phyloP scores from a whole-genome alignment of 805 yeast genomes.

The Kodamaea kaohsiungensis region DNA sequence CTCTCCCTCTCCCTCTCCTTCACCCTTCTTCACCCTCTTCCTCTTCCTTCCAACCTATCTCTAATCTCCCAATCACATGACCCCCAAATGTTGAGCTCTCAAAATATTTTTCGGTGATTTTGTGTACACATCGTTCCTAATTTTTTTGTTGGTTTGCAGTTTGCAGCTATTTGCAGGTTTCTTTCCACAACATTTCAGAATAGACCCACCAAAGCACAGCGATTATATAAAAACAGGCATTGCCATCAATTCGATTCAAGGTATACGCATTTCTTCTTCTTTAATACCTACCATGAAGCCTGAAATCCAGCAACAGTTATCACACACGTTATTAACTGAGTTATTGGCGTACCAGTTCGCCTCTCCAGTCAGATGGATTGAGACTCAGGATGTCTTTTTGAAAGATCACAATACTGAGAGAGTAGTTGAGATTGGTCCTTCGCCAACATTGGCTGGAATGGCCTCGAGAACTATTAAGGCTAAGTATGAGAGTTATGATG shows the following conservation, averaged over 20 bases:
- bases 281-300: constrained; percentile 61
- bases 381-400: constrained; percentile 96
- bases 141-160: constrained; percentile 4
- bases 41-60: background rate
- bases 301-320: constrained; percentile 95
- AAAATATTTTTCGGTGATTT: background rate
- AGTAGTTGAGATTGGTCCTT: constrained; percentile 98
- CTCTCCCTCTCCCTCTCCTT: background rate
- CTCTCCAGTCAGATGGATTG: constrained; percentile 99
- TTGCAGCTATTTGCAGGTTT: background rate
- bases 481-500: constrained; percentile 96
- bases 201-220: background rate
- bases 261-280: background rate
- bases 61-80: background rate
- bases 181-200: background rate
- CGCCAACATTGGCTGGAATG: constrained; percentile 98
- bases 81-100: background rate
- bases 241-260: background rate
- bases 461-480: constrained; percentile 94
- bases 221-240: background rate
- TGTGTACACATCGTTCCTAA: background rate
- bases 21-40: background rate
- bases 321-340: constrained; percentile 92
- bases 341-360: constrained; percentile 98
- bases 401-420: constrained; percentile 94